These are phyloP conservation scores for Gymnopilus junonius DNA, from an alignment of 768 basidiomycete genomes.

Conservation along the genomic window DNA sequence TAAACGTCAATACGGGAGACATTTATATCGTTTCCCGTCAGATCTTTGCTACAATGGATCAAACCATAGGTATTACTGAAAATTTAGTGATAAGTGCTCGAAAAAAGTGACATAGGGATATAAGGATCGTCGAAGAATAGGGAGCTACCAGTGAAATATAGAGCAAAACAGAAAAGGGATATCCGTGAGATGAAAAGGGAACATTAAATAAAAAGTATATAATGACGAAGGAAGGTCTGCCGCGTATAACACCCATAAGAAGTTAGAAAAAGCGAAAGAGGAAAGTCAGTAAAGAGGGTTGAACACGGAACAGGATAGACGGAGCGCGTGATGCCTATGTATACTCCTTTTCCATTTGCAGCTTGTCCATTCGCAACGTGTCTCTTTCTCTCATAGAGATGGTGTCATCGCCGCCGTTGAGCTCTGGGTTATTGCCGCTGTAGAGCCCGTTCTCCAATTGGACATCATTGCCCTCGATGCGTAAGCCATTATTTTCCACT, in stretches of 20 bases:
- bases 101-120: slow-evolving; percentile 18
- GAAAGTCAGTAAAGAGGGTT: slow-evolving; percentile 6
- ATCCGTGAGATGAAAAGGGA: slow-evolving; percentile 14
- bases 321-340: slow-evolving; percentile 35
- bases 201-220: slow-evolving; percentile 18
- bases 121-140: slow-evolving; percentile 9
- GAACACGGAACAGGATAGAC: background rate
- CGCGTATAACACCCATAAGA: slow-evolving; percentile 10
- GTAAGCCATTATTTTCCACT: slow-evolving; percentile 37
- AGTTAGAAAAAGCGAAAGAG: slow-evolving; percentile 5
- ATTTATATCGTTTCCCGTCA: background rate
- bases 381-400: slow-evolving; percentile 35
- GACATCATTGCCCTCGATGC: slow-evolving; percentile 25
- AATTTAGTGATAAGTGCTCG: slow-evolving; percentile 16
- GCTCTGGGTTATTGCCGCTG: slow-evolving; percentile 46
- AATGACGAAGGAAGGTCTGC: slow-evolving; percentile 11
- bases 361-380: slow-evolving; percentile 43
- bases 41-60: slow-evolving; percentile 16
- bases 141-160: slow-evolving; percentile 14
- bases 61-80: slow-evolving; percentile 15
- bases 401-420: slow-evolving; percentile 37
- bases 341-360: slow-evolving; percentile 53
- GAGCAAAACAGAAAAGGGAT: slow-evolving; percentile 8
- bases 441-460: slow-evolving; percentile 42
- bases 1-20: too few species aligned